Conservation (phyloP, 805 yeast genomes). For the Jamesozyma gamospora region DNA sequence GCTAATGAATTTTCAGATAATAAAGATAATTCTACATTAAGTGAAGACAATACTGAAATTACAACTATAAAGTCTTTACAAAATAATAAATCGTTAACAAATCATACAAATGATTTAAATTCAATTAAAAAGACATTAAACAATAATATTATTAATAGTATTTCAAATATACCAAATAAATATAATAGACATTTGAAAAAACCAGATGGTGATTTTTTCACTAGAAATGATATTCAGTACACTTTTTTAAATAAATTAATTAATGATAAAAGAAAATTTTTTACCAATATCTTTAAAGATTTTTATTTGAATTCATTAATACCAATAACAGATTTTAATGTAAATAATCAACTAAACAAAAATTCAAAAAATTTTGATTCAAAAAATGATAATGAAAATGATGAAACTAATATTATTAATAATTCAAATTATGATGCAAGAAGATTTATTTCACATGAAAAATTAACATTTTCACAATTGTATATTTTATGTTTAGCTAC, state of each 20-base stretch:
- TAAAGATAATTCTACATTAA: slow-evolving; percentile 15
- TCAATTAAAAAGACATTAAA: too few species aligned
- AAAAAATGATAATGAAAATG: not conserved
- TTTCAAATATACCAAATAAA: slow-evolving; percentile 3
- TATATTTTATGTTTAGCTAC: slow-evolving; percentile 76
- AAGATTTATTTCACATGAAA: slow-evolving; percentile 31
- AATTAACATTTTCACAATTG: slow-evolving; percentile 70
- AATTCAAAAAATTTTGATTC: not conserved
- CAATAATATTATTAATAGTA: not conserved
- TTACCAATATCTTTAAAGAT: slow-evolving; percentile 50
- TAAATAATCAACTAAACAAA: not conserved
- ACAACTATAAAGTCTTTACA: slow-evolving; percentile 15
- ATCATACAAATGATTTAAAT: not conserved
- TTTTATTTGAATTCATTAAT: slow-evolving; percentile 29
- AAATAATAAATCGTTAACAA: not conserved
- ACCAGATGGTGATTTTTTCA: slow-evolving; percentile 84
- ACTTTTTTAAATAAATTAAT: slow-evolving; percentile 62
- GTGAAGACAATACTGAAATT: slow-evolving; percentile 11
- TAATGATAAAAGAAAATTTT: slow-evolving; percentile 51
- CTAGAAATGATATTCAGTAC: slow-evolving; percentile 81
- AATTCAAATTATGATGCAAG: slow-evolving; percentile 31
- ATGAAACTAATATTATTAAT: slow-evolving; percentile 13
- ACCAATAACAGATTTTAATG: slow-evolving; percentile 19
- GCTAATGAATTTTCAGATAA: not conserved
- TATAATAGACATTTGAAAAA: slow-evolving; percentile 59